Conservation (phyloP, 164 flowering plant species). For the Dillenia turbinata region DNA sequence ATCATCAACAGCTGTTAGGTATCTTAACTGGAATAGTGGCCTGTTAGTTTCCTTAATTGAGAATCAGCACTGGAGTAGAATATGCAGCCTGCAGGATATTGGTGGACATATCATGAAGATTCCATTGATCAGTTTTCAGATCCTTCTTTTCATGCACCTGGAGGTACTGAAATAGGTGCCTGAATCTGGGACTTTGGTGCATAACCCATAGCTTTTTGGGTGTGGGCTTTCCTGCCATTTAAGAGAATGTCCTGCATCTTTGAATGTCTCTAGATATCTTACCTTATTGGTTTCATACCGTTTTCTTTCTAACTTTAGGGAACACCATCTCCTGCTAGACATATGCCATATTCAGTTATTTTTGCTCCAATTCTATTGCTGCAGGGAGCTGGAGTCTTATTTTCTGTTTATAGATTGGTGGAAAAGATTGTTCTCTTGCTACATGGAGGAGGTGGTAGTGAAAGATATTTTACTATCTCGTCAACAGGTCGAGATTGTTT, state of each 20-base stretch:
- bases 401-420: constrained; percentile 56
- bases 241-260: neutral
- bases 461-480: constrained; percentile 43
- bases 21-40: constrained; percentile 74
- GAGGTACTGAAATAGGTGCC: constrained; percentile 46
- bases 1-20: constrained; percentile 48
- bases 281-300: constrained; percentile 4
- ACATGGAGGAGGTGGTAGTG: constrained; percentile 36
- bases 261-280: neutral
- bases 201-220: neutral
- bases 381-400: constrained; percentile 78
- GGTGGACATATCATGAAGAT: constrained; percentile 95
- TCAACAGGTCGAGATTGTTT: constrained; percentile 55
- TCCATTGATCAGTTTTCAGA: constrained; percentile 66
- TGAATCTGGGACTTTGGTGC: neutral
- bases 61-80: constrained; percentile 38
- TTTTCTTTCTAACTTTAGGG: constrained; percentile 45
- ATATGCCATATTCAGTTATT: constrained; percentile 49
- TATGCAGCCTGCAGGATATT: constrained; percentile 68
- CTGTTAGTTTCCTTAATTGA: constrained; percentile 57
- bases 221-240: no score
- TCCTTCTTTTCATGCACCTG: constrained; percentile 79
- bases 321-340: constrained; percentile 57
- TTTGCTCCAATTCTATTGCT: constrained; percentile 71
- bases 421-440: constrained; percentile 64